Base-by-base conservation (phyloP, 495 filamentous ascomycete species). In the Mytilinidion resinicola region DNA sequence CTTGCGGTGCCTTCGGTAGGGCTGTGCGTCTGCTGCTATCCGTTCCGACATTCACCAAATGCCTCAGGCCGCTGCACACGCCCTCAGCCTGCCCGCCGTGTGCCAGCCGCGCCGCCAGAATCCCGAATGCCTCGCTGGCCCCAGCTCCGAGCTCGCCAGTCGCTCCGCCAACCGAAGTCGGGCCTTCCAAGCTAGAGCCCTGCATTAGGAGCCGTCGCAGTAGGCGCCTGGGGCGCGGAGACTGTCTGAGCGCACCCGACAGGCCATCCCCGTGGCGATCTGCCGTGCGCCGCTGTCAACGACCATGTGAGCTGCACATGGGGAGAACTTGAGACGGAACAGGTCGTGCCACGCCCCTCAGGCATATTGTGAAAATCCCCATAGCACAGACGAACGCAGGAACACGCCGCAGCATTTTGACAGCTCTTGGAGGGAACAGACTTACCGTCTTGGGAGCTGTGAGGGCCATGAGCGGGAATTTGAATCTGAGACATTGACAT, bases 251-350 rank as follows among this genome's bases (percentile, higher is more conserved):
- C 34, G 34, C 8, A 17, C 51, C 55, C 8, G 19, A n/a, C 42
- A 19, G 50, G 38, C 35, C 21, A 56, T 51, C 20, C 20, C 60
- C 59, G 55, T 56, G 46, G 37, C 52, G 57, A 58, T 62, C 63
- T 63, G 57, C 56, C 15, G 66, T 68, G 41, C 14, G 61, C 62
- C 36, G 36, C 55, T 63, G 62, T 63, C 62, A 65, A 57, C 35
- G 41, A 59, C 63, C 62, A 68, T 62, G 62, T 55, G 58, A 64
- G 56, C 44, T 47, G 44, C 53, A 53, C 59, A 57, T 61, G 55
- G 55, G 33, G 48, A 35, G 33, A 51, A 25, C 21, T 42, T 43
- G 55, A 54, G 55, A 59, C 21, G 46, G 51, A 37, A 30, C 25
- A 30, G 25, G 35, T 39, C 44, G 62, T 64, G 14, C 55, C 20